These are phyloP conservation scores for Geoglossum glabrum DNA, from an alignment of 495 filamentous ascomycete species.

Conservation along the genomic window DNA sequence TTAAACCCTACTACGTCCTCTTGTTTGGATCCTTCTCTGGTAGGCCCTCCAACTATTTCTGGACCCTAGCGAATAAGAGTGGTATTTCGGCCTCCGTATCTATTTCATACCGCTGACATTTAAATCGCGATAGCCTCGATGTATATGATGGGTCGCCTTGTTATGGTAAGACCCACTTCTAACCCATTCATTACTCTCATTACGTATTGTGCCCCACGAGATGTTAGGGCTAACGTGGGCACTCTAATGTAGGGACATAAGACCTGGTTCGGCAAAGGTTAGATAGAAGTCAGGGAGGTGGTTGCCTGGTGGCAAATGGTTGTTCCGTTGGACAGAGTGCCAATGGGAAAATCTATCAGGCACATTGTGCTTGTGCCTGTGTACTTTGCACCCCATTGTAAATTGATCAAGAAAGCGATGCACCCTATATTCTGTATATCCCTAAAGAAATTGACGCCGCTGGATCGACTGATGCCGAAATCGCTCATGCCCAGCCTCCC, in stretches of 20 bases:
- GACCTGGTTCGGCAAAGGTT: conserved; percentile 63
- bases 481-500: too few species aligned
- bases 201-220: too few species aligned
- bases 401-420: too few species aligned
- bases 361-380: too few species aligned
- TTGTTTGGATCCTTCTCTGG: conserved; percentile 40
- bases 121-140: conserved; percentile 24
- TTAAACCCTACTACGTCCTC: conserved; percentile 55
- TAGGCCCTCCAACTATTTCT: conserved; percentile 9
- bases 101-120: background rate
- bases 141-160: conserved; percentile 35
- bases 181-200: background rate
- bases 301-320: background rate
- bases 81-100: background rate
- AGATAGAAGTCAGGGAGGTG: conserved; percentile 13
- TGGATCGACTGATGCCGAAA: too few species aligned
- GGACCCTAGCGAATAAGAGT: background rate
- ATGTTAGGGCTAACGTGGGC: conserved; percentile 8
- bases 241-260: conserved; percentile 47
- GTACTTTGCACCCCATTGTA: too few species aligned
- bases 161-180: conserved; percentile 24
- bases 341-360: too few species aligned
- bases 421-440: too few species aligned
- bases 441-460: too few species aligned
- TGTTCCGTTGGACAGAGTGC: too few species aligned